phyloP scores from a whole-genome alignment of 371 early-diverging fungal genomes.

The Mortierella sp. region DNA sequence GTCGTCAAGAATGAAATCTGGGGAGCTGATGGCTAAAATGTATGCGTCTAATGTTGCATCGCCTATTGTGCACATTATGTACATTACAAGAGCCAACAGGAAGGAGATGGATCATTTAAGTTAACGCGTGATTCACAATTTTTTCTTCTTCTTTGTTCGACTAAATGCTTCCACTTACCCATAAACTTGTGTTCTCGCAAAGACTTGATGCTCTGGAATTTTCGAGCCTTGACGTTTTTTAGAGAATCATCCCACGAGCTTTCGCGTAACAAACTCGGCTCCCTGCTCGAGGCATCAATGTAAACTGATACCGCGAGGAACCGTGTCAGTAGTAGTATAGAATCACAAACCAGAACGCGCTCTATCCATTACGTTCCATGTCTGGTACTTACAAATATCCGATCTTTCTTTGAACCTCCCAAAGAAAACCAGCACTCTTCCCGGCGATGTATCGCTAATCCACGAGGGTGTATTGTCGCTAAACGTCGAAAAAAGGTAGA shows the following conservation, averaged over 20 bases:
- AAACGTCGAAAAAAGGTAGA: not conserved
- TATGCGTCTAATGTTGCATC: constrained; percentile 16
- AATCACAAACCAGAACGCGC: not conserved
- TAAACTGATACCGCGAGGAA: constrained; percentile 1
- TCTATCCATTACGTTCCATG: no score
- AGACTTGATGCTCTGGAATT: constrained; percentile 16
- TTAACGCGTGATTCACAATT: not conserved
- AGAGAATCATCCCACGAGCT: constrained; percentile 16
- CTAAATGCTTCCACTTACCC: no score
- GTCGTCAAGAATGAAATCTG: constrained; percentile 2
- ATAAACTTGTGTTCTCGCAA: constrained; percentile 28
- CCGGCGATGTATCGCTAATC: constrained; percentile 18
- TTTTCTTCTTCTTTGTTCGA: not conserved
- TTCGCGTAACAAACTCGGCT: constrained; percentile 16
- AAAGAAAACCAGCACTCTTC: constrained; percentile 22
- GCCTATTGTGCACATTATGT: no score
- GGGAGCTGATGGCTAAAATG: constrained; percentile 22
- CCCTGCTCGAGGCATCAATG: constrained; percentile 10
- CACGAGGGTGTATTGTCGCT: constrained; percentile 4
- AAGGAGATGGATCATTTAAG: not conserved
- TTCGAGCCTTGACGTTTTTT: constrained; percentile 9
- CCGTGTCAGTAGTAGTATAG: not conserved
- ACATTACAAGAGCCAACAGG: not conserved
- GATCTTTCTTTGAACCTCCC: constrained; percentile 10
- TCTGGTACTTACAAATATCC: constrained; percentile 24